phyloP scores from a whole-genome alignment of 1,284 basidiomycete species.

The Apiotrichum laibachii region DNA sequence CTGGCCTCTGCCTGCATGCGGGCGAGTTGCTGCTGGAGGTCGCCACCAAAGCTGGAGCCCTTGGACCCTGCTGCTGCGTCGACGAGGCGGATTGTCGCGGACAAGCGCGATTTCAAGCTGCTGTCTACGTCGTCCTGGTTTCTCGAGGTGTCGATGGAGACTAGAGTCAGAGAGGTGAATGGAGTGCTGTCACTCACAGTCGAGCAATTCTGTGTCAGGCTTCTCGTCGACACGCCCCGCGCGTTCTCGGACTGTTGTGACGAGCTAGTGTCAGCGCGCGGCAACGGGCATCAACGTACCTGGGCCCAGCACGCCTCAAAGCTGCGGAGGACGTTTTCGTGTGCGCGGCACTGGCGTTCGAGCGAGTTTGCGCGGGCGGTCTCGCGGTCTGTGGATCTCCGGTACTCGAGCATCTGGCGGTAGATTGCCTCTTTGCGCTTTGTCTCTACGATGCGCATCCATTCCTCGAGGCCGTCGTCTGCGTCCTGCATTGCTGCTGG shows the following conservation, averaged over 20 bases:
- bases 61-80: slow-evolving; percentile 17
- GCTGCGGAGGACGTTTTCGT: slow-evolving; percentile 74
- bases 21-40: slow-evolving; percentile 14
- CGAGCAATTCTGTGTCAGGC: slow-evolving; percentile 21
- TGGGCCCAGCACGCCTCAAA: slow-evolving; percentile 88
- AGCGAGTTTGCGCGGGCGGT: slow-evolving; percentile 66
- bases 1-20: slow-evolving; percentile 42
- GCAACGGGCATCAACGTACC: slow-evolving; percentile 54
- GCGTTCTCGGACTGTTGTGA: slow-evolving; percentile 33
- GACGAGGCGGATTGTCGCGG: slow-evolving; percentile 35
- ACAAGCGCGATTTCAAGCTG: slow-evolving; percentile 33
- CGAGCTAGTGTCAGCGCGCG: slow-evolving; percentile 39
- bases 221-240: slow-evolving; percentile 21
- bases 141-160: slow-evolving; percentile 28
- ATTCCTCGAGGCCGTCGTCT: slow-evolving; percentile 42
- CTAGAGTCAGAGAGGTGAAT: slow-evolving; percentile 19
- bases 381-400: slow-evolving; percentile 72
- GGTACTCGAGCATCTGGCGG: slow-evolving; percentile 85
- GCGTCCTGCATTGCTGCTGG: slow-evolving; percentile 14
- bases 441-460: slow-evolving; percentile 48
- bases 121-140: slow-evolving; percentile 32
- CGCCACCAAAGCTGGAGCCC: not conserved
- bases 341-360: slow-evolving; percentile 67
- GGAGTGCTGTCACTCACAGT: slow-evolving; percentile 12
- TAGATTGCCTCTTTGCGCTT: slow-evolving; percentile 91